Percentiles rank a stretch among this genome's conserved stretches.
phyloP scores from a whole-genome alignment of 768 basidiomycete genomes.

The Lactifluus subvellereus region DNA sequence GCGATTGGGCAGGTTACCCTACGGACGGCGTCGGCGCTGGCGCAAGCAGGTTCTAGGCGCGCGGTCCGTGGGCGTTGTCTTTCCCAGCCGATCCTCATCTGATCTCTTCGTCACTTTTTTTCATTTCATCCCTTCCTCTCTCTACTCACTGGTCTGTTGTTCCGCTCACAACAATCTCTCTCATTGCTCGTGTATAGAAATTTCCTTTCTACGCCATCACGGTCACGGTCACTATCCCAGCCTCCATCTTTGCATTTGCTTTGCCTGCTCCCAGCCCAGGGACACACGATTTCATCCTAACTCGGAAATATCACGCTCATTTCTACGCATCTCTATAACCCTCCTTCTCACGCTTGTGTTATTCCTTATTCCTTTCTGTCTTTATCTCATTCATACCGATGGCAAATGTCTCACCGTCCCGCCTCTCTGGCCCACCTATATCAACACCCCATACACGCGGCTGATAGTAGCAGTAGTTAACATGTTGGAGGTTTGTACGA shows the following conservation, averaged over 20 bases:
- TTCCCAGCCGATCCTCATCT: neutral
- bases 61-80: constrained; percentile 21
- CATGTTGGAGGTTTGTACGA: constrained; percentile 11
- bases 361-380: constrained; percentile 15
- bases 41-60: constrained; percentile 32
- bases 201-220: constrained; percentile 7
- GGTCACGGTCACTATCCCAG: constrained; percentile 13
- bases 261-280: neutral
- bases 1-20: constrained; percentile 28
- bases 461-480: neutral
- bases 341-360: neutral
- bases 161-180: constrained; percentile 15
- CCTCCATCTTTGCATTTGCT: neutral
- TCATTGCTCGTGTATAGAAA: constrained; percentile 23
- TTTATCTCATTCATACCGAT: neutral
- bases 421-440: neutral
- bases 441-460: neutral
- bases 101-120: neutral
- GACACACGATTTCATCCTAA: constrained; percentile 3
- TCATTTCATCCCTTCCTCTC: constrained; percentile 3
- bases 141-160: constrained; percentile 8
- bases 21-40: constrained; percentile 25
- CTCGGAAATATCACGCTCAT: neutral
- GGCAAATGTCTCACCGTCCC: neutral
- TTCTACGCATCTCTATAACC: neutral